A percentile compares a stretch with the other conserved stretches of the same genome.
Conservation (phyloP, 2,329 filamentous ascomycete genomes). For the Microdochium bolleyi region DNA sequence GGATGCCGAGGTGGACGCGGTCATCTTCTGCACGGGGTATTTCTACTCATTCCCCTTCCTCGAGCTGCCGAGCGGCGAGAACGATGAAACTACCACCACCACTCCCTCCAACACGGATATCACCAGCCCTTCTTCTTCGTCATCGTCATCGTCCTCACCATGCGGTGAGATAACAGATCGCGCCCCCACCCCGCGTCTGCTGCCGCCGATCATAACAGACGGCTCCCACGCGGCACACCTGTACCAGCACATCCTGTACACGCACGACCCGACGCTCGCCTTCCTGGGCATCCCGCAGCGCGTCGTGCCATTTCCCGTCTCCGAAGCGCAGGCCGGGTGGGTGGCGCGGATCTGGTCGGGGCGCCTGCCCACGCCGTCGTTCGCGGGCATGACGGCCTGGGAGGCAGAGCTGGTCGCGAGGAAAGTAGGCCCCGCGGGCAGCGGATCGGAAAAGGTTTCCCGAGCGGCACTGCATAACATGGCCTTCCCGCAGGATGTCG, state of each 20-base stretch:
- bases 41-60: constrained; percentile 59
- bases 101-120: background rate
- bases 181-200: no score
- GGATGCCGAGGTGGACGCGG: constrained; percentile 26
- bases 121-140: background rate
- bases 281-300: constrained; percentile 60
- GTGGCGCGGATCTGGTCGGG: constrained; percentile 60
- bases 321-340: constrained; percentile 61
- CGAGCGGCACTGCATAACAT: constrained; percentile 27
- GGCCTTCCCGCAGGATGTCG: constrained; percentile 42
- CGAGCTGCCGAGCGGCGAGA: background rate
- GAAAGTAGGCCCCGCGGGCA: background rate
- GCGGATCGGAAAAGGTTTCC: background rate
- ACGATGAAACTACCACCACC: background rate
- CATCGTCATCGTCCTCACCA: background rate
- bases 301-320: constrained; percentile 64
- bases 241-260: constrained; percentile 64
- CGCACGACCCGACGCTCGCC: constrained; percentile 54
- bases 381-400: constrained; percentile 52
- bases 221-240: constrained; percentile 52
- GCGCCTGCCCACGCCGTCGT: constrained; percentile 46
- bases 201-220: constrained; percentile 43
- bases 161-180: no score
- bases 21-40: constrained; percentile 67
- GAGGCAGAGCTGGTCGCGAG: constrained; percentile 40